Conservation (phyloP, 768 basidiomycete species). For the Gloeophyllum trabeum region DNA sequence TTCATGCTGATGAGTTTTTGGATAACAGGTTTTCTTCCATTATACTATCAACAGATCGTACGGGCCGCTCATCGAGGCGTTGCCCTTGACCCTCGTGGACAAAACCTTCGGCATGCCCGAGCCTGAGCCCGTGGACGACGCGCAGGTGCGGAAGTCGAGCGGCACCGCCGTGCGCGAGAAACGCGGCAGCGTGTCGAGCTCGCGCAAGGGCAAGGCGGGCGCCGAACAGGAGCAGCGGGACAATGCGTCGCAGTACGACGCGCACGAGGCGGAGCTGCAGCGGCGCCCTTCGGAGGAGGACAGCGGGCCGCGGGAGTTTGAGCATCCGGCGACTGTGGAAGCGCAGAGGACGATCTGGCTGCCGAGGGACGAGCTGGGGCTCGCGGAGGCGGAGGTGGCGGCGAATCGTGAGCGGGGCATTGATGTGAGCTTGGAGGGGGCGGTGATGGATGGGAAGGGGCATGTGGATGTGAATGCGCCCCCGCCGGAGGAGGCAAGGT, state of each 20-base stretch:
- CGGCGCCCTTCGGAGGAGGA: too few species aligned
- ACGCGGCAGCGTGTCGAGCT: neutral
- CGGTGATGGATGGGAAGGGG: conserved; percentile 43
- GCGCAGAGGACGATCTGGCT: conserved; percentile 74
- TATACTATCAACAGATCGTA: conserved; percentile 58
- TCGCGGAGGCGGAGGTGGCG: conserved; percentile 47
- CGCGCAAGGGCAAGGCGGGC: conserved; percentile 9
- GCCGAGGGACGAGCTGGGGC: conserved; percentile 49
- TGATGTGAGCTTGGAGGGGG: conserved; percentile 28
- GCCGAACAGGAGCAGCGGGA: neutral
- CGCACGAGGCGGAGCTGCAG: conserved; percentile 13
- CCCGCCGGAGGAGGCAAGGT: conserved; percentile 17
- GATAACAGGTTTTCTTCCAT: conserved; percentile 45
- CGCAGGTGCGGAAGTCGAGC: conserved; percentile 1
- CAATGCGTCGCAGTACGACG: conserved; percentile 1
- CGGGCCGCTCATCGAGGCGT: conserved; percentile 50
- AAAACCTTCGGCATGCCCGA: conserved; percentile 31
- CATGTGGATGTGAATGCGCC: conserved; percentile 32
- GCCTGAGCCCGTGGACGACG: conserved; percentile 5
- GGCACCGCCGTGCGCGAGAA: conserved; percentile 4
- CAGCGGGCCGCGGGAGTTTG: conserved; percentile 45
- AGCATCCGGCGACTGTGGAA: conserved; percentile 64
- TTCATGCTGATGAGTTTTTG: neutral
- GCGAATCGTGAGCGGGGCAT: conserved; percentile 38
- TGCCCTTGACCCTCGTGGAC: conserved; percentile 65